Evolutionary conservation across 352 stramenopile species (phyloP).

Genomic region (Phytophthora quininea): DNA sequence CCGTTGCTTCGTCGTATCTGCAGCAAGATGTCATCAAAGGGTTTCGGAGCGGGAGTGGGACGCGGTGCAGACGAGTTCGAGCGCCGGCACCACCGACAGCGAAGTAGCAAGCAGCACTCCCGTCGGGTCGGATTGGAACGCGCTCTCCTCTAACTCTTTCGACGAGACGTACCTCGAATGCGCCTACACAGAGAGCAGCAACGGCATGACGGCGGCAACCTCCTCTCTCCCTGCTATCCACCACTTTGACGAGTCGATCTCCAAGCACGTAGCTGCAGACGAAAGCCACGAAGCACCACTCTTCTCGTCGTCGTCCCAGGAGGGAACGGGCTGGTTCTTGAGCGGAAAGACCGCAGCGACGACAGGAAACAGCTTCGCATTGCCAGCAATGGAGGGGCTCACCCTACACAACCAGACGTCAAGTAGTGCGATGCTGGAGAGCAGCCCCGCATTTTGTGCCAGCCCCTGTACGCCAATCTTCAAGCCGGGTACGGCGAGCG

Average conservation of each 20-base stretch:
- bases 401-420: constrained; percentile 21
- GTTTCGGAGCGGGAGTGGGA: constrained; percentile 7
- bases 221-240: constrained; percentile 25
- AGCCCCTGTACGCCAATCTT: constrained; percentile 26
- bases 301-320: constrained; percentile 39
- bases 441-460: constrained; percentile 12
- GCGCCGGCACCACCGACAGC: constrained; percentile 8
- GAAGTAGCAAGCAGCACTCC: constrained; percentile 11
- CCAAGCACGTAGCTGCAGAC: constrained; percentile 29
- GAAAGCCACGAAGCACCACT: constrained; percentile 36
- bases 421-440: constrained; percentile 13
- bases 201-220: constrained; percentile 16
- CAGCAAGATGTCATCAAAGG: constrained; percentile 1
- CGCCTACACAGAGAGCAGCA: constrained; percentile 19
- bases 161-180: constrained; percentile 45
- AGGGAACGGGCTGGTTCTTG: constrained; percentile 41
- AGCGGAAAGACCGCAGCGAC: constrained; percentile 18
- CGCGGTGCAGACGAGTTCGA: constrained; percentile 17
- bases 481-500: constrained; percentile 4
- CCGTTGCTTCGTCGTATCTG: background rate
- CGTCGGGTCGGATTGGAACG: constrained; percentile 36
- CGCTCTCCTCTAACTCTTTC: constrained; percentile 38
- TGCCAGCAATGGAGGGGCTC: constrained; percentile 29
- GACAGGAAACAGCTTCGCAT: constrained; percentile 16
- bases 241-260: constrained; percentile 39